Evolutionary conservation across 768 basidiomycete genomes (phyloP).

Genomic region (Scleroderma citrinum): DNA sequence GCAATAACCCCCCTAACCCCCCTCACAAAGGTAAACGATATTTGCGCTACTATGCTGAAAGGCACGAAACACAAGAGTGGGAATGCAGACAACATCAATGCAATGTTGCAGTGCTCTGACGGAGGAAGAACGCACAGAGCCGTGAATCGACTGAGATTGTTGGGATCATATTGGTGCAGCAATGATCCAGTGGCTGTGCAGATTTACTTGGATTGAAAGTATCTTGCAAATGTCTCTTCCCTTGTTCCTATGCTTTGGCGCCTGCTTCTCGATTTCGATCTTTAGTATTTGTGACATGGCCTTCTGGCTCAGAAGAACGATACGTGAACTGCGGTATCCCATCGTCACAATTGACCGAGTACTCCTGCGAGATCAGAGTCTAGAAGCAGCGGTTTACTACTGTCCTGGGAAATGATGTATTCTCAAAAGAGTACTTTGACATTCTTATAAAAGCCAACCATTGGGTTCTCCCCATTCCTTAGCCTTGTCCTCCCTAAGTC

Average conservation of each 20-base stretch:
- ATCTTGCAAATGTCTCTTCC: conserved; percentile 57
- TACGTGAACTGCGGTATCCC: conserved; percentile 93
- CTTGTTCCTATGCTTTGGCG: no score
- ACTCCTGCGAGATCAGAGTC: conserved; percentile 26
- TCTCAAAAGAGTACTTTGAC: conserved; percentile 89
- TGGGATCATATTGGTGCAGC: conserved; percentile 93
- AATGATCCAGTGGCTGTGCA: conserved; percentile 95
- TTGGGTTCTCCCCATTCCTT: conserved; percentile 80
- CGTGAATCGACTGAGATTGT: no score
- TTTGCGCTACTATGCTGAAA: conserved; percentile 1
- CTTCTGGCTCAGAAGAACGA: conserved; percentile 99
- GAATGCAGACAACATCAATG: no score
- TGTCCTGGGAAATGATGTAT: conserved; percentile 26
- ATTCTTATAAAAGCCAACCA: conserved; percentile 88
- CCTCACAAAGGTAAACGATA: no score
- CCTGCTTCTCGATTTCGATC: conserved; percentile 96
- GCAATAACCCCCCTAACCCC: no score
- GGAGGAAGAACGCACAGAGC: no score
- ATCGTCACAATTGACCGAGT: neutral
- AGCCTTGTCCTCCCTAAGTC: conserved; percentile 66
- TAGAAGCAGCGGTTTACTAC: conserved; percentile 33
- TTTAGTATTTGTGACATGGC: conserved; percentile 98
- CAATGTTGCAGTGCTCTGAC: no score
- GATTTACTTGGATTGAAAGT: conserved; percentile 35
- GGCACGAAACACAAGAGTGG: no score